Base-by-base conservation (phyloP, 257 asterid species). In the Thymus mandschuricus region DNA sequence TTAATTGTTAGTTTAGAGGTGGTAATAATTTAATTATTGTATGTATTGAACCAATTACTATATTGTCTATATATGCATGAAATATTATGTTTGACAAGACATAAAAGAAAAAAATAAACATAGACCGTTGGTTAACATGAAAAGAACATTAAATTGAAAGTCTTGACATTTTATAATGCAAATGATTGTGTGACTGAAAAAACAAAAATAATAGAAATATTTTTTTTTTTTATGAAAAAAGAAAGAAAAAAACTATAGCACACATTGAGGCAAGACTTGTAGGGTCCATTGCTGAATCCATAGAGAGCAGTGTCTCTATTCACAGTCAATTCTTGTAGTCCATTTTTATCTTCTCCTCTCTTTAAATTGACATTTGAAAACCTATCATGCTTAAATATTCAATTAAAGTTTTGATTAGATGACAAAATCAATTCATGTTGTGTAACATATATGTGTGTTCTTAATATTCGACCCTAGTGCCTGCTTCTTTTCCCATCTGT, bases 261-360 rank as follows among this genome's bases (percentile, higher is more conserved):
- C 51, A 64, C n/a, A 59, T n/a, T 1, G 1, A 59, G 44, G 65
- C 49, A 64, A 46, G 64, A 40, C 0, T 6, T 41, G 82, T 51
- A 71, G 83, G 81, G 65, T 45, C 68, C 28, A 54, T 40, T 70
- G 72, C 66, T 70, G 73, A 56, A 66, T 74, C 68, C 9, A 61
- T 61, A 50, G 61, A 40, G 60, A 43, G 68, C 79, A 44, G 67
- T 48, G 61, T 63, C 50, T 46, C 64, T 76, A 29, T 58, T 52
- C 11, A 40, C 11, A 67, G 76, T 79, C 82, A 69, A 70, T 52
- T 74, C 79, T 51, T 68, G 75, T 57, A 21, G 64, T 29, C 76
- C 75, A 71, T 63, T 48, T 74, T 69, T 69, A 73, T 68, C 70
- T 60, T 38, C 75, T 1, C 67, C 9, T 11, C 33, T 30, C 45